Evolutionary conservation across 208 protist species (phyloP).

Genomic region (Crithidia sp.): DNA sequence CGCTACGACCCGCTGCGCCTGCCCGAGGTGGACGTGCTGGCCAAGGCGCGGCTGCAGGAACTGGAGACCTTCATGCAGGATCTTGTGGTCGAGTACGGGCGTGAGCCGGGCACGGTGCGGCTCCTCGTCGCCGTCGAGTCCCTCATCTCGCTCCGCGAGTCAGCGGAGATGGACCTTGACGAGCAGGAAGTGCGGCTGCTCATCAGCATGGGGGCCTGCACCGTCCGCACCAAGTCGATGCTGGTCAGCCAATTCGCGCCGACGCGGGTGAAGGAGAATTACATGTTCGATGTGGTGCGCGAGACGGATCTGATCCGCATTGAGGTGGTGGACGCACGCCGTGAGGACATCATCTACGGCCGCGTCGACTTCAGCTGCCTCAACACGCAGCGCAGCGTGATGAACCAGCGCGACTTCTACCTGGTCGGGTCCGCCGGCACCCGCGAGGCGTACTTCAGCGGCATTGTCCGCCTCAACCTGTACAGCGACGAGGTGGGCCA

Average conservation of each 20-base stretch:
- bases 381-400: slow-evolving; percentile 66
- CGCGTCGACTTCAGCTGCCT: slow-evolving; percentile 81
- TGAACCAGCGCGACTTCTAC: slow-evolving; percentile 58
- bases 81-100: slow-evolving; percentile 71
- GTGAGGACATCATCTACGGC: slow-evolving; percentile 66
- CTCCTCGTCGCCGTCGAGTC: slow-evolving; percentile 55
- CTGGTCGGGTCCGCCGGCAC: slow-evolving; percentile 75
- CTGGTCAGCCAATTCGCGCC: slow-evolving; percentile 50
- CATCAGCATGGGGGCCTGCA: slow-evolving; percentile 68
- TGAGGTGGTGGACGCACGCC: slow-evolving; percentile 58
- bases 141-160: slow-evolving; percentile 51
- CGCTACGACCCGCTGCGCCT: slow-evolving; percentile 75
- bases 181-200: slow-evolving; percentile 56
- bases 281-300: slow-evolving; percentile 77
- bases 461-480: slow-evolving; percentile 61
- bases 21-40: slow-evolving; percentile 61
- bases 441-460: slow-evolving; percentile 75
- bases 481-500: slow-evolving; percentile 78
- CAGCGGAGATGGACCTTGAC: slow-evolving; percentile 45
- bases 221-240: slow-evolving; percentile 47
- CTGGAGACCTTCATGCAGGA: slow-evolving; percentile 77
- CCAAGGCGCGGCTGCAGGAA: slow-evolving; percentile 42
- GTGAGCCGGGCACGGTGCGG: slow-evolving; percentile 72
- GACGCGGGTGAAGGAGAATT: slow-evolving; percentile 62
- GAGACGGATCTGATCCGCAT: slow-evolving; percentile 86